Evolutionary conservation across 1,284 basidiomycete genomes (phyloP).

Genomic region (Ganoderma lucidum): DNA sequence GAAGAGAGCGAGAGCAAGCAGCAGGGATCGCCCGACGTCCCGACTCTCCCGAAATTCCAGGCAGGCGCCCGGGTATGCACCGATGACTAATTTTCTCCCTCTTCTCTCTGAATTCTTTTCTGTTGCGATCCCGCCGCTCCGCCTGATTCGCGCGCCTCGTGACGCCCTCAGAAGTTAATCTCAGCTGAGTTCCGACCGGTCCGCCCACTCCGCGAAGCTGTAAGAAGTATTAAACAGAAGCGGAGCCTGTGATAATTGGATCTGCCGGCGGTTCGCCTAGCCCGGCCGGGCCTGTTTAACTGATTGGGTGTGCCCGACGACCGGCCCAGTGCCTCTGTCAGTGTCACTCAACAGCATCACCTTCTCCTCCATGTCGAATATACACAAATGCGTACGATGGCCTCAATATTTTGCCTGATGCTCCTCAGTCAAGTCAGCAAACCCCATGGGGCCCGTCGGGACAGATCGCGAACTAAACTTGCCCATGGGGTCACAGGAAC

Average conservation of each 20-base stretch:
- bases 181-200: too few species aligned
- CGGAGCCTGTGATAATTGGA: too few species aligned
- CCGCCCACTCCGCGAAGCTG: too few species aligned
- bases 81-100: conserved; percentile 7
- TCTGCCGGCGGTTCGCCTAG: too few species aligned
- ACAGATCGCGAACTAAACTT: background rate
- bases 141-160: too few species aligned
- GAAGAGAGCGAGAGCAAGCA: background rate
- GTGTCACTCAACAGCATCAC: background rate
- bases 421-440: background rate
- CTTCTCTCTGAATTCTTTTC: background rate
- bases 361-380: background rate
- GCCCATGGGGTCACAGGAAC: conserved; percentile 17
- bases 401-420: background rate
- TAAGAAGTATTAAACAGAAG: too few species aligned
- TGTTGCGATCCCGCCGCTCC: background rate
- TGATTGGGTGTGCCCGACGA: too few species aligned
- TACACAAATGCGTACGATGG: background rate
- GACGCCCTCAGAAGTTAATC: too few species aligned
- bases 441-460: background rate
- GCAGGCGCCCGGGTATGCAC: background rate
- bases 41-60: background rate
- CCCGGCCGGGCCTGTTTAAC: too few species aligned
- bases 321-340: too few species aligned
- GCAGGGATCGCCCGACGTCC: background rate